These are phyloP conservation scores for Filobasidium uniguttulatum DNA, from an alignment of 1,284 basidiomycete genomes.

Conservation along the genomic window DNA sequence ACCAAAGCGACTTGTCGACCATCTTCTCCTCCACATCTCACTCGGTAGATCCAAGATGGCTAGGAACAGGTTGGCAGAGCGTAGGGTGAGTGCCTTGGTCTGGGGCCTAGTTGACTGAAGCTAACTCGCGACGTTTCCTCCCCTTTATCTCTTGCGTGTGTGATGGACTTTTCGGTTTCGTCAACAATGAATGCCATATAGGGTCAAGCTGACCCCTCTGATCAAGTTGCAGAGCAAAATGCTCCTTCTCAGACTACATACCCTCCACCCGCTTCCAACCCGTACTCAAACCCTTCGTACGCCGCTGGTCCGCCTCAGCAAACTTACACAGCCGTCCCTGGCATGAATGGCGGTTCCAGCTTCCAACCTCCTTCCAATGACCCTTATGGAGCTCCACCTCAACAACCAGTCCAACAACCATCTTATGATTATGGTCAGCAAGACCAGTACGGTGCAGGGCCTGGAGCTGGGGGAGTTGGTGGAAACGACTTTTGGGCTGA, in stretches of 20 bases:
- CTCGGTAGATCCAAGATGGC: no score
- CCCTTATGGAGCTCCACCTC: slow-evolving; percentile 14
- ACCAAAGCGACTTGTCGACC: no score
- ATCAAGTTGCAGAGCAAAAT: no score
- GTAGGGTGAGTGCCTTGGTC: neutral
- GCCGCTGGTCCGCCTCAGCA: slow-evolving; percentile 3
- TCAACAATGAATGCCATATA: neutral
- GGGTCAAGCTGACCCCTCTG: neutral
- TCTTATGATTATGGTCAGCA: slow-evolving; percentile 28
- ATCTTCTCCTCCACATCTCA: no score
- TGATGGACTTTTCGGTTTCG: neutral
- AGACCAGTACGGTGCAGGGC: slow-evolving; percentile 17
- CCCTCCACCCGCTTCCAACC: neutral
- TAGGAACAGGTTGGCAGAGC: slow-evolving; percentile 3
- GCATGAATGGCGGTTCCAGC: slow-evolving; percentile 8
- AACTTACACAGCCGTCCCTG: slow-evolving; percentile 15
- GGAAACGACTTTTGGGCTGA: slow-evolving; percentile 34
- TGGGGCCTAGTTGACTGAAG: neutral
- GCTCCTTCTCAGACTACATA: no score
- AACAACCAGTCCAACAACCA: slow-evolving; percentile 1
- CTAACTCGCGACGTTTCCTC: neutral
- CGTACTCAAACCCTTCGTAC: neutral
- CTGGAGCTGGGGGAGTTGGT: slow-evolving; percentile 13
- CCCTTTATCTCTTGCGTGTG: neutral
- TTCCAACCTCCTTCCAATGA: neutral